Evolutionary conservation across 208 protist genomes (phyloP), one percentile per base, ranked within the genome.

Genomic region (Novymonas esmeraldas): DNA sequence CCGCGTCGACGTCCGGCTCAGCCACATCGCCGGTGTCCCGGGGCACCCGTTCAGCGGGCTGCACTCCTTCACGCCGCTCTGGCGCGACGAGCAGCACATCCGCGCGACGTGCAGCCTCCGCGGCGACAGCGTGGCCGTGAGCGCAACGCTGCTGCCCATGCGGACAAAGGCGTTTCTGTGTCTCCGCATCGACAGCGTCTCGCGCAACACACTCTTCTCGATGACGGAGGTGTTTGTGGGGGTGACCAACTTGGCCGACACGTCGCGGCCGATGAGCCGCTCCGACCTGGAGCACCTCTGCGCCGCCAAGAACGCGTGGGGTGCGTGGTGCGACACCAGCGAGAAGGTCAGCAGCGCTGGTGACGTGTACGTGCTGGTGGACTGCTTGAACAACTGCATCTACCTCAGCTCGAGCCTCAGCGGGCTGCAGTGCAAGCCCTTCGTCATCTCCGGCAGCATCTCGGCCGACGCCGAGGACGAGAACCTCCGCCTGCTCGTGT

Each of bases 41-140:
- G 92, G 92, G 18, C 82, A 83, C 67, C 73, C 89, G 1, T 96
- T 95, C 78, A 84, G 83, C 45, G 83, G 88, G 4, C 70, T 96
- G 29, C 78, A 85, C 54, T 73, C 82, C 16, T 95, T 94, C 70
- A 86, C 57, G 6, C 78, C 82, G 2, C 73, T 87, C 20, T 96
- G 92, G 89, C 69, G 78, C 29, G 76, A 87, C 34, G 80, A 74
- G 39, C 69, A 82, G 57, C 76, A 68, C 22, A 74, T 70, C 16
- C 63, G 75, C 13, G 69, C 67, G 18, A 66, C 49, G 16, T 80
- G 49, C 56, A 64, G 46, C 34, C 55, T 94, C 26, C 75, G 76
- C 2, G 71, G 77, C 49, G 81, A 88, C 44, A 84, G 73, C 18
- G 64, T 96, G 38, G 66, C 74, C 24, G 74, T 95, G 33, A 95